Conservation (phyloP, 2,329 filamentous ascomycete species). For the Arthrobotrys conoides region DNA sequence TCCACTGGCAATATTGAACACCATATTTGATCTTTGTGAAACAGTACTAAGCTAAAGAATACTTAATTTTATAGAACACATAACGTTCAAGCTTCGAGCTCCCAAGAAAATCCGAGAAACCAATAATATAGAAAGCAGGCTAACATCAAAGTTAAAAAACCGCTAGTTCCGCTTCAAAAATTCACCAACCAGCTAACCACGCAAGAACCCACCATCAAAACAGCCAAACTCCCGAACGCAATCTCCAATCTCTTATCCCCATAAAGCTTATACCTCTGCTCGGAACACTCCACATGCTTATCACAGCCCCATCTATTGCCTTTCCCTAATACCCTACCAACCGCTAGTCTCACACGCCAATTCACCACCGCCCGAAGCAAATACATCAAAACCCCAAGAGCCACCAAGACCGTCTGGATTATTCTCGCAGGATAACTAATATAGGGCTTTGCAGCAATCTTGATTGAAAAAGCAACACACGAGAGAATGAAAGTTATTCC, state of each 20-base stretch:
- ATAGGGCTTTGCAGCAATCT: slow-evolving; percentile 11
- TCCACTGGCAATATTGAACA: too few relatives aligned
- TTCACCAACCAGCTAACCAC: slow-evolving; percentile 5
- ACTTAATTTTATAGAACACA: neutral
- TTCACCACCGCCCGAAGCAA: slow-evolving; percentile 27
- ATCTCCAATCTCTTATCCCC: slow-evolving; percentile 34
- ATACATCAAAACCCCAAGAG: slow-evolving; percentile 19
- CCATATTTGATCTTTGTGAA: too few relatives aligned
- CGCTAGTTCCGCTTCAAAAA: neutral
- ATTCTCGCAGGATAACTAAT: neutral
- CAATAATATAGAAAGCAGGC: too few relatives aligned
- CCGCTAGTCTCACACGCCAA: slow-evolving; percentile 17
- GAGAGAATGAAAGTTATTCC: slow-evolving; percentile 19
- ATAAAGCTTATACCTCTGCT: slow-evolving; percentile 47
- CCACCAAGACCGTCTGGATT: slow-evolving; percentile 9
- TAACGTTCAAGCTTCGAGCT: too few relatives aligned
- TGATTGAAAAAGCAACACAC: slow-evolving; percentile 10
- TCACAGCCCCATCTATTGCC: slow-evolving; percentile 26
- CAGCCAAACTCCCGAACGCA: slow-evolving; percentile 16
- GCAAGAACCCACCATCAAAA: slow-evolving; percentile 5
- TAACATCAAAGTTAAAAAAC: neutral
- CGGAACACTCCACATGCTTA: slow-evolving; percentile 3
- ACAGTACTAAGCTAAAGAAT: too few relatives aligned
- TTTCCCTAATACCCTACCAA: slow-evolving; percentile 11
- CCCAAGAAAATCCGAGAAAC: neutral